phyloP scores from a whole-genome alignment of 2,329 filamentous ascomycete species.

The Venturia pyrina region DNA sequence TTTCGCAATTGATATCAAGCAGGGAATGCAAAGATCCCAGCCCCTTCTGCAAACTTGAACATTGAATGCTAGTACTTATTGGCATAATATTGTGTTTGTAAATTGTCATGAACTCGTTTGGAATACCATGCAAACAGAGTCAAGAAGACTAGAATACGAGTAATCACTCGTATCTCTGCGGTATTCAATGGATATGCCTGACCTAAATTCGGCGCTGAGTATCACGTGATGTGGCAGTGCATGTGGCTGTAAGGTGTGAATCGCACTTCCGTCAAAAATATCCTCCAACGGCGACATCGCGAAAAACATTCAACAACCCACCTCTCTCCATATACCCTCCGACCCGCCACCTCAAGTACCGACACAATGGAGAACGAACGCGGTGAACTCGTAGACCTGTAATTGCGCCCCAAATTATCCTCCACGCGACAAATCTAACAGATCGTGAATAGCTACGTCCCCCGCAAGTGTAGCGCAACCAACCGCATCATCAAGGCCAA shows the following conservation, averaged over 20 bases:
- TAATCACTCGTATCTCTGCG: no score
- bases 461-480: slow-evolving; percentile 96
- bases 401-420: slow-evolving; percentile 30
- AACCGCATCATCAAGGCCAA: slow-evolving; percentile 99
- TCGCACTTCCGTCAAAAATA: not conserved
- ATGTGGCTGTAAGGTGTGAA: not conserved
- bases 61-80: no score
- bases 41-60: no score
- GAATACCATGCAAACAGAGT: no score
- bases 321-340: not conserved
- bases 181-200: no score
- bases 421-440: slow-evolving; percentile 14
- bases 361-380: slow-evolving; percentile 98
- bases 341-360: not conserved
- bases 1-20: no score
- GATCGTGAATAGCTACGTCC: slow-evolving; percentile 59
- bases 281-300: not conserved
- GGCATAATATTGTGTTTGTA: no score
- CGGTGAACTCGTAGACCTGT: slow-evolving; percentile 99
- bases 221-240: not conserved
- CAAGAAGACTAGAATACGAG: no score
- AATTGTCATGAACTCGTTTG: no score
- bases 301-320: not conserved
- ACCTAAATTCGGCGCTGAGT: no score
- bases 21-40: no score